Conservation (phyloP, 805 yeast genomes). For the Yamadazyma scolyti region DNA sequence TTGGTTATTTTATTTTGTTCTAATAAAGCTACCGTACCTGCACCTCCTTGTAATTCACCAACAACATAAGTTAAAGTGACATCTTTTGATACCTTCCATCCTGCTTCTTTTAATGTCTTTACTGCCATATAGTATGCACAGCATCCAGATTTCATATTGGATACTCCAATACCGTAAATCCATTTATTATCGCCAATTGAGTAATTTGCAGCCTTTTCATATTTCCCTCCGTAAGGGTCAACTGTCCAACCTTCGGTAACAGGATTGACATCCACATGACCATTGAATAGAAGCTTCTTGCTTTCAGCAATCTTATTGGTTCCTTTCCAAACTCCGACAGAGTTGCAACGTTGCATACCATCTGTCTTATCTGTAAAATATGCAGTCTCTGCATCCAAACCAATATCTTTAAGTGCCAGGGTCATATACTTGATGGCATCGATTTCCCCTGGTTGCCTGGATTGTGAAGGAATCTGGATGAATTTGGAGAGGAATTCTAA, state of each 20-base stretch:
- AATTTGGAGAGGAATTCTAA: conserved; percentile 21
- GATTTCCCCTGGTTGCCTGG: conserved; percentile 19
- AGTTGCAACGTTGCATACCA: conserved; percentile 19
- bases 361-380: conserved; percentile 18
- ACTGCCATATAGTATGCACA: conserved; percentile 29
- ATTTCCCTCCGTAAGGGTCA: conserved; percentile 23
- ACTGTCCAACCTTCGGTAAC: conserved; percentile 29
- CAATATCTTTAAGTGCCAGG: conserved; percentile 17
- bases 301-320: conserved; percentile 12
- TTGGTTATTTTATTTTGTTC: conserved; percentile 17
- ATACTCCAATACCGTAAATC: conserved; percentile 27
- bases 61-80: conserved; percentile 20
- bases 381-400: conserved; percentile 17
- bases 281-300: conserved; percentile 22
- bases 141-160: conserved; percentile 28
- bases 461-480: conserved; percentile 25
- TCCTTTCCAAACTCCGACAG: conserved; percentile 26
- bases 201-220: conserved; percentile 4
- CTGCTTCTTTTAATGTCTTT: conserved; percentile 21
- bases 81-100: conserved; percentile 21
- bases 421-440: conserved; percentile 25
- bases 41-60: conserved; percentile 23
- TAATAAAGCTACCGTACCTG: conserved; percentile 23
- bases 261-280: conserved; percentile 28
- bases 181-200: conserved; percentile 15